A percentile compares a stretch with the other conserved stretches of the same genome.
Conservation (phyloP, 192 early-diverging fungal species). For the Coemansia sp. region DNA sequence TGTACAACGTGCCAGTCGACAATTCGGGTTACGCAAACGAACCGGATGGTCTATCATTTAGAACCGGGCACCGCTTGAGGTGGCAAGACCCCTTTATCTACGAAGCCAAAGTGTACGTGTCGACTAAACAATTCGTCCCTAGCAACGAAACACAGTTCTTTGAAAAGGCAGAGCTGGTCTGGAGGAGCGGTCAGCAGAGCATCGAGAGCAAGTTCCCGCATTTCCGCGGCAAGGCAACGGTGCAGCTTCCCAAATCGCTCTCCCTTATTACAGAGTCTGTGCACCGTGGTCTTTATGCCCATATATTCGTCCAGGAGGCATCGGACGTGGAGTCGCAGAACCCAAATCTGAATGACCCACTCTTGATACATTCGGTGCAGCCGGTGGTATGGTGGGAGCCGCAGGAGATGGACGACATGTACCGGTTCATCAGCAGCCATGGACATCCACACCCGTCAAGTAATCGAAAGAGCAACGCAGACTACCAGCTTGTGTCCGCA, state of each 20-base stretch:
- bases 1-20: background rate
- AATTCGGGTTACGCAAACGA: too few relatives aligned
- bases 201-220: slow-evolving; percentile 11
- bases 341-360: slow-evolving; percentile 17
- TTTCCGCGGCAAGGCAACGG: background rate
- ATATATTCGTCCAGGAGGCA: slow-evolving; percentile 17
- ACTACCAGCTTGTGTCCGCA: slow-evolving; percentile 10
- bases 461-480: background rate
- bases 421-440: background rate
- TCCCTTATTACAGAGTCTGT: slow-evolving; percentile 1
- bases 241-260: slow-evolving; percentile 3
- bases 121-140: background rate
- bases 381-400: slow-evolving; percentile 8
- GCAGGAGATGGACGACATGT: background rate
- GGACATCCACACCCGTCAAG: background rate
- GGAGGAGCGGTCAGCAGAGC: slow-evolving; percentile 16
- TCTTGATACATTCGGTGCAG: slow-evolving; percentile 5
- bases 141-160: slow-evolving; percentile 8
- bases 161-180: slow-evolving; percentile 22
- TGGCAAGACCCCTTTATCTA: slow-evolving; percentile 18
- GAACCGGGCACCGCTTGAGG: background rate
- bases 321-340: background rate
- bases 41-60: background rate
- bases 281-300: slow-evolving; percentile 8
- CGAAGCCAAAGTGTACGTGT: slow-evolving; percentile 19